Evolutionary conservation across 2,329 filamentous ascomycete genomes (phyloP), one percentile per base, ranked within the genome.

Genomic region (Diaporthe capsici): DNA sequence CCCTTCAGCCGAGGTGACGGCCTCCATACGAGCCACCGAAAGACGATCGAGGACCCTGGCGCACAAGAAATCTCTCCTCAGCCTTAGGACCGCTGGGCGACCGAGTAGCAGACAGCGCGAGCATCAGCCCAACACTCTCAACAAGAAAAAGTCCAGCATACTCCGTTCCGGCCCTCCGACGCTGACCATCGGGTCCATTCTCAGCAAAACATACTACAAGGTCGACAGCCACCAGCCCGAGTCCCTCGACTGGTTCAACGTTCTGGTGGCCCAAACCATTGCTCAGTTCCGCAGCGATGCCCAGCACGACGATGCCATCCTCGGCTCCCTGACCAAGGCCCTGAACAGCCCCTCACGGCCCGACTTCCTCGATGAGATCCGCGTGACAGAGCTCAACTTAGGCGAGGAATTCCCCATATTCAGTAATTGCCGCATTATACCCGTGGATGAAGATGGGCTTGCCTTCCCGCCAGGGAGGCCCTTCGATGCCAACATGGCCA

Each of bases 361-460:
- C 0, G 94, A 96, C 78, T 99, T 98, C 83, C 88, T 99, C 44
- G 96, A 98, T 82, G 94, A 97, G 82, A 98, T 99, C 77, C 93
- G 93, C 37, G 94, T 99, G 72, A 98, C 96, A 3, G 96, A 99
- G 85, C 92, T 99, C 76, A 97, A 94, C 70, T 88, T 99, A 6
- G 97, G 97, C 42, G 97, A 99, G 81, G 97, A 99, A 81, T 99
- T 98, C 78, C 97, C 97, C 39, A 99, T 99, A 72, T 98, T 99
- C 84, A 98, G 96, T 87, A 99, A 99, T 84, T 98, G 97, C 82
- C 92, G 97, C 76, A 94, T 99, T 73, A 98, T 98, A 76, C 95
- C 96, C 2, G 94, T 98, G 0, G 93, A 95, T 80, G 94, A 96
- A 79, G 93, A 96, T 83, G 94, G 93, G 1, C 84, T 92, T 49